Base-by-base conservation (phyloP, 164 flowering plant genomes). In the Annona cherimola region DNA sequence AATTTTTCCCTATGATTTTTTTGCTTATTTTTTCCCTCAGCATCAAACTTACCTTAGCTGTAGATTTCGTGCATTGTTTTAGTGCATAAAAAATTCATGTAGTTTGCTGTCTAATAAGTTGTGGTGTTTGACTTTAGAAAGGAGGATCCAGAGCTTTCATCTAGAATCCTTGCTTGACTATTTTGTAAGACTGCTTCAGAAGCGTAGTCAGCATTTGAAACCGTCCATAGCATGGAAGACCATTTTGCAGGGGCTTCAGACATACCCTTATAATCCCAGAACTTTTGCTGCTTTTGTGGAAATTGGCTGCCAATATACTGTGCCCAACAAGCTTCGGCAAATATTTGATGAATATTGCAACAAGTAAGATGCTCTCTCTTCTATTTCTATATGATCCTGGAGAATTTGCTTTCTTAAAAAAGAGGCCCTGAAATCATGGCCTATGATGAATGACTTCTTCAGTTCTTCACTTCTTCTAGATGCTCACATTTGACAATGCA, bases 281-380 rank as follows among this genome's bases (percentile, higher is more conserved):
- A 80, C 91, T 46, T 89, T 82, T 72, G 71, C 69, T 59, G 79
- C 83, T 70, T 79, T 95, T 42, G 74, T 93, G 66, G 87, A 87
- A 78, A 74, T 84, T 42, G 72, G 96, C 80, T 75, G 79, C 79
- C 84, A 81, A 45, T 83, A 85, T 74, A 83, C 88, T 40, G 86
- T 90, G 54, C 87, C 99, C 3, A 86, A 85, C 77, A 95, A 93
- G 77, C 72, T 95, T 71, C 87, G 98, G 60, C 78, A 77, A 84
- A 83, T 84, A 61, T 80, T 95, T 59, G 99, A 95, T 81, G 88
- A 87, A 55, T 76, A 77, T 75, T 89, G 77, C 73, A 83, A 76
- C 79, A 88, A 81, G 98, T 93, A 85, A 82, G 89, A 71, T 75
- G 20, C 67, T 68, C 50, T 50, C 8, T 69, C 63, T 57, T 43